Percentiles rank a stretch among this genome's conserved stretches.
phyloP scores from a whole-genome alignment of 495 filamentous ascomycete genomes.

The Penicillium antarcticum region DNA sequence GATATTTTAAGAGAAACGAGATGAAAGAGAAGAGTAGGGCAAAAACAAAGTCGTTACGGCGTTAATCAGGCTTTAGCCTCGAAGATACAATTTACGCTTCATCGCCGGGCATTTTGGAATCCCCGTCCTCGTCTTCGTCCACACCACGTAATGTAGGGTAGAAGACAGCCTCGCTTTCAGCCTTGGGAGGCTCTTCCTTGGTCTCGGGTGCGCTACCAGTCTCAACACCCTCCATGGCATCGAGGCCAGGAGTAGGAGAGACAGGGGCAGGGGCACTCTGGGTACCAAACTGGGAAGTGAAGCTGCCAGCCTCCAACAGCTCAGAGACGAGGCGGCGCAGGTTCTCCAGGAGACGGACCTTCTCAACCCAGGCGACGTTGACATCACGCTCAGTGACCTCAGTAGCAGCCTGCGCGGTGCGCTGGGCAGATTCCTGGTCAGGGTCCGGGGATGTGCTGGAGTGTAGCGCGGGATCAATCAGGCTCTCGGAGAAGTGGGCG shows the following conservation, averaged over 20 bases:
- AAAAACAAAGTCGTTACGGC: conserved; percentile 24
- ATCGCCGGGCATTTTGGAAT: conserved; percentile 37
- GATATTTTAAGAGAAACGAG: neutral
- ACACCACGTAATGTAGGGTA: conserved; percentile 47
- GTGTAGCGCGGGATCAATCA: conserved; percentile 53
- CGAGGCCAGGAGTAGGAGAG: conserved; percentile 18
- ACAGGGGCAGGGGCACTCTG: conserved; percentile 12
- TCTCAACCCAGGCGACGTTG: conserved; percentile 77
- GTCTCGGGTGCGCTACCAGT: conserved; percentile 11
- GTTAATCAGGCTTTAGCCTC: conserved; percentile 11
- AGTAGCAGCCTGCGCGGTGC: conserved; percentile 43
- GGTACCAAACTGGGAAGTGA: conserved; percentile 38
- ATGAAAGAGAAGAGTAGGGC: conserved; percentile 1
- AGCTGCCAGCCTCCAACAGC: conserved; percentile 62
- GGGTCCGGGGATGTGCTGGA: conserved; percentile 30
- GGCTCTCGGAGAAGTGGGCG: conserved; percentile 39
- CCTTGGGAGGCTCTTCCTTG: conserved; percentile 22
- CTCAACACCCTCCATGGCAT: conserved; percentile 44
- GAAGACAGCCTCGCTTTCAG: conserved; percentile 29
- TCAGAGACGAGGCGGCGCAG: conserved; percentile 66
- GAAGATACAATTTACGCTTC: conserved; percentile 10
- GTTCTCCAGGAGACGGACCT: conserved; percentile 74
- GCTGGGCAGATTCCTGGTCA: conserved; percentile 41
- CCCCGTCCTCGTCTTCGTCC: conserved; percentile 43
- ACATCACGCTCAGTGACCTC: conserved; percentile 47